A percentile compares a stretch with the other conserved stretches of the same genome.
Conservation (phyloP, 106 monocot genomes). For the Allium fistulosum region DNA sequence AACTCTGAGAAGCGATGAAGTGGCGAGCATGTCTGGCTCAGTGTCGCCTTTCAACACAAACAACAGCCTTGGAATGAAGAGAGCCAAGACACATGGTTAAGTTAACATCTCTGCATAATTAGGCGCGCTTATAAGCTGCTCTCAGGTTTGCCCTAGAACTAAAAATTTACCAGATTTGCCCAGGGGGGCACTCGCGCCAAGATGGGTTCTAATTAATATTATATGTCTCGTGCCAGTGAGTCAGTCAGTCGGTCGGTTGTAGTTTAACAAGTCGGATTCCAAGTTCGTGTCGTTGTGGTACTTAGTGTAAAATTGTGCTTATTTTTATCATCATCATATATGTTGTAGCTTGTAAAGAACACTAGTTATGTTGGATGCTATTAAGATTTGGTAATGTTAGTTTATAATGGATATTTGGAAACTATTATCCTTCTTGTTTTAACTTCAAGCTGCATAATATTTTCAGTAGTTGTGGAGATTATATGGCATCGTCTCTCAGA, state of each 20-base stretch:
- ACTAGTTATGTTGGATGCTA: slow-evolving; percentile 4
- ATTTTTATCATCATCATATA: slow-evolving; percentile 1
- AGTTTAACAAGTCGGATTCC: neutral
- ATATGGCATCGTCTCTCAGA: no score
- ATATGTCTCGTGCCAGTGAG: slow-evolving; percentile 8
- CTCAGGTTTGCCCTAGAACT: neutral
- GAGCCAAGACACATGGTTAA: slow-evolving; percentile 69
- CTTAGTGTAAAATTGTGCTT: slow-evolving; percentile 1
- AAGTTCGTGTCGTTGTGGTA: neutral
- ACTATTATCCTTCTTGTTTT: no score
- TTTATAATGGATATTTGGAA: no score
- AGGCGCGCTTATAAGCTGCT: no score
- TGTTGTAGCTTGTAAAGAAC: slow-evolving; percentile 1
- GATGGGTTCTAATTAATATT: neutral
- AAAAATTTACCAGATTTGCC: slow-evolving; percentile 2
- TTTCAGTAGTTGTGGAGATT: no score
- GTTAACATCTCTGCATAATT: neutral
- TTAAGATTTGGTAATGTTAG: slow-evolving; percentile 5
- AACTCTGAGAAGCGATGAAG: slow-evolving; percentile 44
- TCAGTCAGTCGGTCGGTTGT: neutral
- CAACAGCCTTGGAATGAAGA: slow-evolving; percentile 69
- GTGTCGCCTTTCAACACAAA: slow-evolving; percentile 46
- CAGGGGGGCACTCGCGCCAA: neutral
- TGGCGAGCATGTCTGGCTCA: slow-evolving; percentile 32
- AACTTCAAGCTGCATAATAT: no score